phyloP scores from a whole-genome alignment of 2,329 filamentous ascomycete genomes.

The Colletotrichum karsti region DNA sequence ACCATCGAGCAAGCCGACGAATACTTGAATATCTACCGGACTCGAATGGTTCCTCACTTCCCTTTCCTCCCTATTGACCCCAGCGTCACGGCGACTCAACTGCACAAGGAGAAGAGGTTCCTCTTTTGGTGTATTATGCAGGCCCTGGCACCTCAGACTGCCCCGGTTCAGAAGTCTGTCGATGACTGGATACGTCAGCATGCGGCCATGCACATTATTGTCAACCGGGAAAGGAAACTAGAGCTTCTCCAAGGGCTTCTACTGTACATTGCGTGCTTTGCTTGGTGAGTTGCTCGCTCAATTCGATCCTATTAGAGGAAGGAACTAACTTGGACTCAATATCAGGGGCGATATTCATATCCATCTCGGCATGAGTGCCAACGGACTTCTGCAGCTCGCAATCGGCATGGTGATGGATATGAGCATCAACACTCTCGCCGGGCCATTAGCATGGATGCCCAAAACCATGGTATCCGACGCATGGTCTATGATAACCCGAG shows the following conservation, averaged over 20 bases:
- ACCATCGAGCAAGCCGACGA: constrained; percentile 41
- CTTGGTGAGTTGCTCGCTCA: constrained; percentile 40
- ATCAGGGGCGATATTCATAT: constrained; percentile 49
- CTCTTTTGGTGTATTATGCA: constrained; percentile 49
- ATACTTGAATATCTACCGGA: constrained; percentile 43
- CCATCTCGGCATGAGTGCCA: constrained; percentile 45
- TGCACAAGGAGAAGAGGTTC: constrained; percentile 42
- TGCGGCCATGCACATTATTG: constrained; percentile 46
- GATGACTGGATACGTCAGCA: constrained; percentile 46
- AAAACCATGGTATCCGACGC: constrained; percentile 43
- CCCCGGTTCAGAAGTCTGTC: constrained; percentile 40
- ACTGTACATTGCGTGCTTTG: constrained; percentile 46
- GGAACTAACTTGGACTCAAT: background rate
- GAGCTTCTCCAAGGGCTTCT: constrained; percentile 49
- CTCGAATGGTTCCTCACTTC: constrained; percentile 41
- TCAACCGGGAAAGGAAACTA: constrained; percentile 43
- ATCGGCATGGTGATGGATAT: constrained; percentile 47
- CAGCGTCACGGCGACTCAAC: constrained; percentile 34
- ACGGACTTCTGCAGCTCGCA: constrained; percentile 48
- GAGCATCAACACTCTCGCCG: constrained; percentile 39
- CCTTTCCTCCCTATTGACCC: constrained; percentile 46
- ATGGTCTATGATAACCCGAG: constrained; percentile 33
- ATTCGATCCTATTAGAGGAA: background rate
- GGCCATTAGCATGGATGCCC: constrained; percentile 30
- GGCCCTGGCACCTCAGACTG: constrained; percentile 40